phyloP scores from a whole-genome alignment of 208 protist genomes.

The Trypanosoma cruzi region DNA sequence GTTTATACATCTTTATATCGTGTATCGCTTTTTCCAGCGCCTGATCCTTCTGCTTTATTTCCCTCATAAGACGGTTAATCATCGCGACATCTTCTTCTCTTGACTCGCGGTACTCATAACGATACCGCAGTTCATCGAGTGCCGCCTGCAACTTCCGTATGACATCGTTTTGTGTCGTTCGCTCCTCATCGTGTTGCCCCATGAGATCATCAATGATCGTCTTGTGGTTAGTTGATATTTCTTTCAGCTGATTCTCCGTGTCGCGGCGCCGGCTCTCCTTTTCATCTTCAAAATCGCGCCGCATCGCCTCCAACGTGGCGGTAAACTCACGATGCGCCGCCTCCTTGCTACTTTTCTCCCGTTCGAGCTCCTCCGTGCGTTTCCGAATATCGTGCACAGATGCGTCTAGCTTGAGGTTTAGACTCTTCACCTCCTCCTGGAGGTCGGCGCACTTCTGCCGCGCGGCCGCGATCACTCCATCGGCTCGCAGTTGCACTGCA shows the following conservation, averaged over 20 bases:
- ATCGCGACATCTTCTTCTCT: constrained; percentile 86
- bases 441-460: constrained; percentile 16
- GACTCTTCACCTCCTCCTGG: constrained; percentile 21
- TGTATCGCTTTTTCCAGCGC: constrained; percentile 80
- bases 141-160: constrained; percentile 44
- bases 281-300: constrained; percentile 29
- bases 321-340: constrained; percentile 10
- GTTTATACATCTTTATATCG: constrained; percentile 93
- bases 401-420: constrained; percentile 15
- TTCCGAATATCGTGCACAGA: constrained; percentile 31
- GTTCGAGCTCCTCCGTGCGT: constrained; percentile 22
- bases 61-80: constrained; percentile 87
- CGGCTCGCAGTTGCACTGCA: constrained; percentile 18
- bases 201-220: constrained; percentile 51
- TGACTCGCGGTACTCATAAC: constrained; percentile 93
- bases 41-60: constrained; percentile 67
- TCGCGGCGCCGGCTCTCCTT: background rate
- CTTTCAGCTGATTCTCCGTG: constrained; percentile 23
- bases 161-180: constrained; percentile 28
- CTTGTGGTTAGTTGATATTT: constrained; percentile 41
- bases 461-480: constrained; percentile 21
- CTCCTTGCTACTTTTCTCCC: constrained; percentile 29
- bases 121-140: constrained; percentile 77
- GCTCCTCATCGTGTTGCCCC: constrained; percentile 48
- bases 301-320: constrained; percentile 14